These are phyloP conservation scores for Zoysia matrella DNA, from an alignment of 202 grass and related monocot genomes.

Conservation along the genomic window DNA sequence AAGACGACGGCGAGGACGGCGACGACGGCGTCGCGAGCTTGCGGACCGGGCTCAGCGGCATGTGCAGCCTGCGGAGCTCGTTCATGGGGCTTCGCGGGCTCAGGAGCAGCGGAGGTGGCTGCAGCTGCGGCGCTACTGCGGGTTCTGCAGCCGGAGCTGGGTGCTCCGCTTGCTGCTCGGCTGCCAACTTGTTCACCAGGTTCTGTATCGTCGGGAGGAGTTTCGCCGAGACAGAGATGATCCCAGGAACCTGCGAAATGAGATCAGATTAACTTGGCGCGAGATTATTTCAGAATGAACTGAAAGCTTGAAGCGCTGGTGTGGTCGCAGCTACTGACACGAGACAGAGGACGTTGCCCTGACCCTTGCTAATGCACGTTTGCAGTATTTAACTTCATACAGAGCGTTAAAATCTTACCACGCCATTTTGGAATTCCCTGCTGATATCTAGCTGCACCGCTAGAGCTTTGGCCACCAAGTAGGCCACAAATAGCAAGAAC, in stretches of 20 bases:
- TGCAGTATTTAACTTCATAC: background rate
- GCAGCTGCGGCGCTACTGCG: constrained; percentile 38
- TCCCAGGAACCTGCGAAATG: constrained; percentile 50
- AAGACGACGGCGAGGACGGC: constrained; percentile 33
- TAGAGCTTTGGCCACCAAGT: constrained; percentile 75
- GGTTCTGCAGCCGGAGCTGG: constrained; percentile 26
- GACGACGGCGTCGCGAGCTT: constrained; percentile 13
- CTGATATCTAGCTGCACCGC: constrained; percentile 70
- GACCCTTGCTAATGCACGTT: background rate
- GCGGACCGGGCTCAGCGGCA: constrained; percentile 44
- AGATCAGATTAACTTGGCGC: constrained; percentile 1
- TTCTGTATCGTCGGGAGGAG: constrained; percentile 56
- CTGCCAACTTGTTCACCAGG: constrained; percentile 48
- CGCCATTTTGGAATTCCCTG: constrained; percentile 78
- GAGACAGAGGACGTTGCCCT: background rate
- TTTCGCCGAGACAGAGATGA: constrained; percentile 52
- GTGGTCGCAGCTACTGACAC: background rate
- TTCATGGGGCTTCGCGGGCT: constrained; percentile 53
- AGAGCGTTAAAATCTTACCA: constrained; percentile 61
- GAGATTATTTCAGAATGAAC: constrained; percentile 3
- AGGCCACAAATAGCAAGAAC: constrained; percentile 82
- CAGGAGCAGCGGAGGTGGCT: constrained; percentile 50
- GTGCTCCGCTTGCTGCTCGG: constrained; percentile 44
- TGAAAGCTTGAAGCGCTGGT: background rate
- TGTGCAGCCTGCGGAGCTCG: constrained; percentile 48